Conservation (phyloP, 148 eudicot genomes). For the Rhododendron ovatum region DNA sequence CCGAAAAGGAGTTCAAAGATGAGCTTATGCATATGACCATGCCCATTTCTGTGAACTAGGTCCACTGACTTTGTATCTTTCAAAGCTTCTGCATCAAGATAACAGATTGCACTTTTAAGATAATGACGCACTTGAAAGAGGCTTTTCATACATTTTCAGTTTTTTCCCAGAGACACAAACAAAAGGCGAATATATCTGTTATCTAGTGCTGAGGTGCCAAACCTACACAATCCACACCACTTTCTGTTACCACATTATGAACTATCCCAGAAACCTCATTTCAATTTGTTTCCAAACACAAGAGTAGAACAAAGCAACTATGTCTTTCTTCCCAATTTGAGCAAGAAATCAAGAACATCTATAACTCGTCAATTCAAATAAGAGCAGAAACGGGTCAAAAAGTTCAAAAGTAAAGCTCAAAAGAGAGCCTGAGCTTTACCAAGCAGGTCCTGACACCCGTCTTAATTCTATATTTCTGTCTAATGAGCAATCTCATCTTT, state of each 20-base stretch:
- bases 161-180: not conserved
- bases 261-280: not conserved
- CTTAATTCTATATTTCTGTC: not conserved
- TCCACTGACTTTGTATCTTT: not conserved
- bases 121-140: not conserved
- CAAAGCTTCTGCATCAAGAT: not conserved
- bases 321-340: not conserved
- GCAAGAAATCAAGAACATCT: not conserved
- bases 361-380: not conserved
- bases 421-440: not conserved
- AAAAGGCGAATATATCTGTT: not conserved
- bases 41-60: not conserved
- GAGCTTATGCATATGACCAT: not conserved
- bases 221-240: not conserved
- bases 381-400: not conserved
- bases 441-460: not conserved
- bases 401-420: slow-evolving; percentile 12
- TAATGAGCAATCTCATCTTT: not conserved
- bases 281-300: not conserved
- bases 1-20: not conserved
- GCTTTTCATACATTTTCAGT: not conserved
- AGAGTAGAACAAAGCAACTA: not conserved
- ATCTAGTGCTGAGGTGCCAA: not conserved
- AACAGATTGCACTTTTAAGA: too few species aligned
- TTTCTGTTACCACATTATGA: not conserved